Conservation (phyloP, 805 yeast genomes). For the Danielozyma ontarioensis region DNA sequence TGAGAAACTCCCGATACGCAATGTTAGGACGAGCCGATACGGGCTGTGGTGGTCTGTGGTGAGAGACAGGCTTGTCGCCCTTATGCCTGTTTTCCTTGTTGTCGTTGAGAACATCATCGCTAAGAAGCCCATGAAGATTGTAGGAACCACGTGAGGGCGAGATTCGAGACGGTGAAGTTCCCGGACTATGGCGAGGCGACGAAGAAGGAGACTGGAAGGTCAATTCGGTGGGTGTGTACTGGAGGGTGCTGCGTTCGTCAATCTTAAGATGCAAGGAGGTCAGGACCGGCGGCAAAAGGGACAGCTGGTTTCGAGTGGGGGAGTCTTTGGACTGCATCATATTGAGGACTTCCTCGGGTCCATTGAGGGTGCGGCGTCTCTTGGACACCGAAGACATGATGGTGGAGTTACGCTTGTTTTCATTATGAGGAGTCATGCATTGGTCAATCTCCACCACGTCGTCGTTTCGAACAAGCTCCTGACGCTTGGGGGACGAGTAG, state of each 20-base stretch:
- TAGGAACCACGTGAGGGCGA: constrained; percentile 38
- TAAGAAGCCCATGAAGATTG: constrained; percentile 29
- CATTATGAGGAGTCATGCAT: constrained; percentile 1
- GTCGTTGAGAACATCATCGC: constrained; percentile 6
- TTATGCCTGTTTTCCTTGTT: not conserved
- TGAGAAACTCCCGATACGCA: constrained; percentile 20
- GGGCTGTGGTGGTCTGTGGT: no score
- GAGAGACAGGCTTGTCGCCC: constrained; percentile 1
- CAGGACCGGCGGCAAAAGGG: not conserved
- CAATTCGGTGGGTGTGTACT: no score
- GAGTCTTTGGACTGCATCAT: no score
- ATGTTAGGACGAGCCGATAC: not conserved
- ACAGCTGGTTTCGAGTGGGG: no score
- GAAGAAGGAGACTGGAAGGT: no score
- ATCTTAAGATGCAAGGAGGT: not conserved
- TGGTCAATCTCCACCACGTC: constrained; percentile 1
- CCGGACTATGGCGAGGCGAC: not conserved
- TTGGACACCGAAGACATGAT: constrained; percentile 17
- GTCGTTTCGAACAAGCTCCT: not conserved
- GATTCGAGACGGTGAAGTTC: constrained; percentile 10
- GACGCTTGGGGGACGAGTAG: not conserved
- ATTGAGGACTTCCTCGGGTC: constrained; percentile 31
- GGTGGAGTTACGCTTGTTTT: constrained; percentile 6
- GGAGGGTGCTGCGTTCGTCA: not conserved
- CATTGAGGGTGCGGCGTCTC: constrained; percentile 37